Conservation (phyloP, 1,284 basidiomycete genomes). For the Tilletiopsis washingtonensis region DNA sequence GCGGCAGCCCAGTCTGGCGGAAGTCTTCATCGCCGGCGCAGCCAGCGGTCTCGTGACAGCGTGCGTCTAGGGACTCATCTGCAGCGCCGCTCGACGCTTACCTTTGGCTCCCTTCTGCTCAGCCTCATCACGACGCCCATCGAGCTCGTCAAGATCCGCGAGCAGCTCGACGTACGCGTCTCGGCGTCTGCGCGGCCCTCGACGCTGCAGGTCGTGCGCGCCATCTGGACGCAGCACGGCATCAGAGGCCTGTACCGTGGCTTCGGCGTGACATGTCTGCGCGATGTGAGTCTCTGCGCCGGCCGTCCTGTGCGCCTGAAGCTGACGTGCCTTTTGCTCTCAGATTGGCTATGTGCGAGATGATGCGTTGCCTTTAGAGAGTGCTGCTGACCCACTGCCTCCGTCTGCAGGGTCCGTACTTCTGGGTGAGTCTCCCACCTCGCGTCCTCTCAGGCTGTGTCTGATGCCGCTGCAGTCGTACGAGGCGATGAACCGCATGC, state of each 20-base stretch:
- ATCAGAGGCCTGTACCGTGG: conserved; percentile 27
- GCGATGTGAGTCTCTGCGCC: conserved; percentile 23
- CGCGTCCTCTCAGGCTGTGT: neutral
- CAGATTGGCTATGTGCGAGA: conserved; percentile 5
- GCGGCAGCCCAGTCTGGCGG: conserved; percentile 4
- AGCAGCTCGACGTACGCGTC: conserved; percentile 21
- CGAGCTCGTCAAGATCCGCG: conserved; percentile 39
- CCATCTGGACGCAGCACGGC: conserved; percentile 16
- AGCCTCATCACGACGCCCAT: conserved; percentile 36
- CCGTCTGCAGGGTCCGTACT: conserved; percentile 40
- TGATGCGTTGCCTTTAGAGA: neutral
- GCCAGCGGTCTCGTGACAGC: conserved; percentile 23
- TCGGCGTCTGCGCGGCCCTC: neutral
- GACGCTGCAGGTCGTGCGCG: conserved; percentile 14
- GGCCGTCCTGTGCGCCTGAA: too few relatives aligned
- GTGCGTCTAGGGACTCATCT: conserved; percentile 6
- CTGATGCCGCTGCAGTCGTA: conserved; percentile 12
- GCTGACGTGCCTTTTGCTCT: neutral
- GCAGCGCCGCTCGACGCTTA: neutral
- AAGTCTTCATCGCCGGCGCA: conserved; percentile 33
- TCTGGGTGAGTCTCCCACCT: conserved; percentile 10
- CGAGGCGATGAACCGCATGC: conserved; percentile 23
- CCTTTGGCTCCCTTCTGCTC: neutral
- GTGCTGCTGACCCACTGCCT: too few relatives aligned
- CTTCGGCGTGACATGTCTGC: conserved; percentile 25